Percentiles rank a stretch among this genome's conserved stretches.
Evolutionary conservation across 768 basidiomycete genomes (phyloP).

Genomic region (Calocera cornea): DNA sequence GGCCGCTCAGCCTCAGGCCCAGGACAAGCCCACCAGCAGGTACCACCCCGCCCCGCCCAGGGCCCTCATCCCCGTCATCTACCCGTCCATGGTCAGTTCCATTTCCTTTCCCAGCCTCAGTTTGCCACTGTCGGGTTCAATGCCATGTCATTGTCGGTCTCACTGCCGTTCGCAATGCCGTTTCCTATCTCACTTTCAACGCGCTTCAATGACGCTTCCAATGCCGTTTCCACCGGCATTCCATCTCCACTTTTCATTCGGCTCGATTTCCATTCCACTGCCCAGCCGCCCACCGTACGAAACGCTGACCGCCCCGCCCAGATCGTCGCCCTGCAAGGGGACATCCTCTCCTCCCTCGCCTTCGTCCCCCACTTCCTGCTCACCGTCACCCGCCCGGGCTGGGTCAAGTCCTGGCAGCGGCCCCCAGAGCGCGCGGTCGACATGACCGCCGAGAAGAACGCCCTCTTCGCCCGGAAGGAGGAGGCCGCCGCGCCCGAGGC

Average conservation of each 20-base stretch:
- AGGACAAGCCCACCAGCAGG: constrained; percentile 4
- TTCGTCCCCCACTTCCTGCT: constrained; percentile 70
- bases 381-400: constrained; percentile 62
- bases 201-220: not conserved
- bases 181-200: not conserved
- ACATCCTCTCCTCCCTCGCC: constrained; percentile 56
- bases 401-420: constrained; percentile 61
- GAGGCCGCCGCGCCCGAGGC: not conserved
- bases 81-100: constrained; percentile 64
- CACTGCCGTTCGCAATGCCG: not conserved
- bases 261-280: not conserved
- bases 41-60: constrained; percentile 85
- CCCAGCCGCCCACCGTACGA: not conserved
- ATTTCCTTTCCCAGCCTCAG: not conserved
- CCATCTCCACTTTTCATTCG: not conserved
- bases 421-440: constrained; percentile 14
- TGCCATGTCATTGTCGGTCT: not conserved
- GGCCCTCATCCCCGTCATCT: constrained; percentile 78
- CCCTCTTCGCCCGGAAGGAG: not conserved
- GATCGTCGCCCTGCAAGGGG: constrained; percentile 71
- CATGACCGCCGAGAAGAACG: not conserved
- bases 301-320: constrained; percentile 22
- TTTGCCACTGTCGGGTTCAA: not conserved
- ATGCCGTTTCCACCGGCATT: not conserved
- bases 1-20: too few relatives aligned